Base-by-base conservation (phyloP, 371 early-diverging fungal genomes). In the Rhizopus delemar region DNA sequence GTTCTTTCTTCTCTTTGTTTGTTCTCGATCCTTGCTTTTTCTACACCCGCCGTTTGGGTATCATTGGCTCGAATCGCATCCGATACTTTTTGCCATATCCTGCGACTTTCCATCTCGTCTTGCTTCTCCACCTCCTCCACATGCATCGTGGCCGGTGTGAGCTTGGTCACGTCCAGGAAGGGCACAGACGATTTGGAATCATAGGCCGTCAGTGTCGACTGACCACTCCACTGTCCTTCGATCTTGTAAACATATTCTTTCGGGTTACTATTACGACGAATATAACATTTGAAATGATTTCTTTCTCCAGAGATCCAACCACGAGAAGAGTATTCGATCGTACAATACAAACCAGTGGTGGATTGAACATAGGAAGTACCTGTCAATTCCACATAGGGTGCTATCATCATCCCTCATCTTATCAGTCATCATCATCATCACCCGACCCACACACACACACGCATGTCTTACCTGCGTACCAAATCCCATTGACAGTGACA, bases 231-330 rank as follows among this genome's bases (percentile, higher is more conserved):
- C 56, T 82, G 80, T 7, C 90, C 88, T 58, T 83, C 78, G 9
- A 88, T 76, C 36, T 78, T 75, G 58, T 74, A 89, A 22, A 86
- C 64, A 41, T 78, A 78, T 53, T 78, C 78, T 48, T 78, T 77
- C 11, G 69, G 41, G 16, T 52, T 68, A 28, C 59, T 68, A 36
- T 71, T 63, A 46, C 74, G 60, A 46, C 82, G 60, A 41, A 74
- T 35, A 63, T 60, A 60, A 53, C 69, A 92, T 58, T 91, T 87
- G 68, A 92, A 87, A 51, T 82, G 79, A 53, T 91, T 86, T 59
- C 87, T 86, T 58, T 86, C 87, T 56, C 92, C 92, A 5, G 85
- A 83, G 58, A 91, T 84, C 85, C 88, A 91, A 16, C 90, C 86
- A 58, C 82, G 86, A n/a, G 89, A 85, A 36, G 83, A 62, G 64